Evolutionary conservation across 352 stramenopile genomes (phyloP).

Genomic region (Pythium sp.): DNA sequence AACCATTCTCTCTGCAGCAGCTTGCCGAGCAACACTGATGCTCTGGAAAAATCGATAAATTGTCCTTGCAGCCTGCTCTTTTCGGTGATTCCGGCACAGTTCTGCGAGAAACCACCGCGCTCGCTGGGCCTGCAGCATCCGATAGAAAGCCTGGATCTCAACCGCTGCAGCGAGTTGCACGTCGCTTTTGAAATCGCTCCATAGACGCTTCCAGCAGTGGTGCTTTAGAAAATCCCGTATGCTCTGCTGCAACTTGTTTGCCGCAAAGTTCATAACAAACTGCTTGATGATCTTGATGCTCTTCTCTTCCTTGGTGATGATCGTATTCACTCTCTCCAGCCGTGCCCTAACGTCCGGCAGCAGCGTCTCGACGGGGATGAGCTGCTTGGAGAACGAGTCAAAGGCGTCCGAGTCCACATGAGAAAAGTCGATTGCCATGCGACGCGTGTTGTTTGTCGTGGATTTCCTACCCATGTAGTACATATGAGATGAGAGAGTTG

Average conservation of each 20-base stretch:
- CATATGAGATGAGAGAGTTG: background rate
- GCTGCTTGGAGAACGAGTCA: conserved; percentile 65
- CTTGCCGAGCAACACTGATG: conserved; percentile 13
- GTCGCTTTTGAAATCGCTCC: conserved; percentile 37
- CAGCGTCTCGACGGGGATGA: conserved; percentile 45
- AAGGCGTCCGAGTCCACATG: conserved; percentile 65
- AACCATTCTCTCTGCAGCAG: background rate
- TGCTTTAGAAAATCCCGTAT: conserved; percentile 34
- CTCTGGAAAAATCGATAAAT: conserved; percentile 33
- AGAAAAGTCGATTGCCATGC: conserved; percentile 22
- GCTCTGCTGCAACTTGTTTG: conserved; percentile 37
- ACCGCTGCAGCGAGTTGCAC: conserved; percentile 36
- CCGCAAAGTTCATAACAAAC: conserved; percentile 42
- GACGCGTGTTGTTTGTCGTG: background rate
- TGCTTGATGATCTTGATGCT: conserved; percentile 51
- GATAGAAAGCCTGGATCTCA: conserved; percentile 40
- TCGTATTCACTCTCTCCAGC: conserved; percentile 35
- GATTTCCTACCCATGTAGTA: conserved; percentile 8
- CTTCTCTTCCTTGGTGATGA: conserved; percentile 41
- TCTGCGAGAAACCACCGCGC: conserved; percentile 25
- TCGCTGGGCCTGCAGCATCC: conserved; percentile 33
- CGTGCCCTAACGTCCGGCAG: conserved; percentile 40
- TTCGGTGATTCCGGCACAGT: conserved; percentile 18
- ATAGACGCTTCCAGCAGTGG: conserved; percentile 38
- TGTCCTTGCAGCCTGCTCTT: conserved; percentile 21